Base-by-base conservation (phyloP, 768 basidiomycete genomes). In the Myochromella boudieri region DNA sequence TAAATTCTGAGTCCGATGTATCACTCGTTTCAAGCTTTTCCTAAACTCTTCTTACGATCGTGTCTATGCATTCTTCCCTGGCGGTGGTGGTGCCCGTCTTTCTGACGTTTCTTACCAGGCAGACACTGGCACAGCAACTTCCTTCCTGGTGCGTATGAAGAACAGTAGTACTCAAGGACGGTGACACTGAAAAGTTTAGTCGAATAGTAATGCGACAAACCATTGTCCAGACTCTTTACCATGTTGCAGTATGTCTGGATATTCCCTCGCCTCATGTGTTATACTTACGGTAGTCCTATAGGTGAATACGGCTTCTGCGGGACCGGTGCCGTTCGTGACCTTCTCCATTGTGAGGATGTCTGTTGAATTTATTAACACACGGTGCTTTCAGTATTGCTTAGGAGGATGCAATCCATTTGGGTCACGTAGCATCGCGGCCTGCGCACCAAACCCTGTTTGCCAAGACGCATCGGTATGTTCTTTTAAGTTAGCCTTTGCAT, bases 361-460 rank as follows among this genome's bases (percentile, higher is more conserved):
- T n/a, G n/a, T n/a, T n/a, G n/a, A n/a, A 44, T 48, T 20, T n/a
- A 50, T 20, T 10, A 27, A 51, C 33, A 39, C 18, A 17, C 27
- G 28, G 31, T 29, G 36, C 21, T 18, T 51, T 24, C 55, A 89
- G 83, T 92, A 82, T 63, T 92, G 91, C 60, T 70, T 91, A 26
- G 88, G 87, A 37, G 91, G 91, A n/a, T 94, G 91, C 69, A 81
- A 93, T 58, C 89, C 91, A 15, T 72, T 90, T 24, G 66, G 72
- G 33, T 93, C 91, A 5, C 57, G 82, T 57, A 61, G 76, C 3
- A 65, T 85, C 29, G 66, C 68, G 48, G 89, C 90, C 0, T 94
- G 89, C 68, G 65, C 60, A 38, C 87, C 89, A 1, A 76, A 75
- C 36, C 91, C 91, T 0, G 61, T 91, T 31, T 94, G 91, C 65